phyloP scores from a whole-genome alignment of 768 basidiomycete genomes.

The Tylopilus plumbeoviolaceoides region DNA sequence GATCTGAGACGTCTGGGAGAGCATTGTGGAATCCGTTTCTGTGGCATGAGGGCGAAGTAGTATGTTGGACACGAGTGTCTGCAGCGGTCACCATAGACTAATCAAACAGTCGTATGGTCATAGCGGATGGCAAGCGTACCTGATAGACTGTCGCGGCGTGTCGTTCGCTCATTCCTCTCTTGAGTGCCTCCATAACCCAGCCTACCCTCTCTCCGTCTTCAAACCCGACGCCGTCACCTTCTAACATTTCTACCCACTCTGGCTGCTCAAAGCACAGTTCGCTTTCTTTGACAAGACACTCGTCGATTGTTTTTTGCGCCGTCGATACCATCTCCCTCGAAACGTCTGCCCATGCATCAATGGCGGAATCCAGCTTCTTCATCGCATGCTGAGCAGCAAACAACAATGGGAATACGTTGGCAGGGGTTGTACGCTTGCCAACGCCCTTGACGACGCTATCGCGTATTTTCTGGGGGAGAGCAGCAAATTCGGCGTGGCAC shows the following conservation, averaged over 20 bases:
- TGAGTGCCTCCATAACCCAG: slow-evolving; percentile 62
- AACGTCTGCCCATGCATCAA: slow-evolving; percentile 46
- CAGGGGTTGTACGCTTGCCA: slow-evolving; percentile 59
- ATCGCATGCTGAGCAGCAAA: slow-evolving; percentile 63
- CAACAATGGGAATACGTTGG: slow-evolving; percentile 65
- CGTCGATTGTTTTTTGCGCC: slow-evolving; percentile 60
- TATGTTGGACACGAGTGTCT: slow-evolving; percentile 72
- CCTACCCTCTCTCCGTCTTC: slow-evolving; percentile 78
- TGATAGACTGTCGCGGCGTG: slow-evolving; percentile 75
- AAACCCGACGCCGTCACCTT: slow-evolving; percentile 67
- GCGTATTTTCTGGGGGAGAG: slow-evolving; percentile 59
- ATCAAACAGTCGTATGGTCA: background rate
- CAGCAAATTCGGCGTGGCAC: slow-evolving; percentile 79
- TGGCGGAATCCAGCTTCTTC: slow-evolving; percentile 47
- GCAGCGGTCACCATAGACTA: background rate
- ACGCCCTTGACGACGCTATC: slow-evolving; percentile 72
- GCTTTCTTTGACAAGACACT: slow-evolving; percentile 54
- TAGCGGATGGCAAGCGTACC: slow-evolving; percentile 35
- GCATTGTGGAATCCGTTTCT: slow-evolving; percentile 54
- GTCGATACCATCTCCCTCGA: slow-evolving; percentile 58
- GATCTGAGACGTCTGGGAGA: slow-evolving; percentile 66
- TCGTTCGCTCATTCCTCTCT: slow-evolving; percentile 58
- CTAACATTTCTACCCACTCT: slow-evolving; percentile 76
- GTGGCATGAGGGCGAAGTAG: slow-evolving; percentile 64
- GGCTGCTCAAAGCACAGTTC: slow-evolving; percentile 61